Percentiles rank a stretch among this genome's conserved stretches.
Evolutionary conservation across 257 asterid species (phyloP).

Genomic region (Striga asiatica): DNA sequence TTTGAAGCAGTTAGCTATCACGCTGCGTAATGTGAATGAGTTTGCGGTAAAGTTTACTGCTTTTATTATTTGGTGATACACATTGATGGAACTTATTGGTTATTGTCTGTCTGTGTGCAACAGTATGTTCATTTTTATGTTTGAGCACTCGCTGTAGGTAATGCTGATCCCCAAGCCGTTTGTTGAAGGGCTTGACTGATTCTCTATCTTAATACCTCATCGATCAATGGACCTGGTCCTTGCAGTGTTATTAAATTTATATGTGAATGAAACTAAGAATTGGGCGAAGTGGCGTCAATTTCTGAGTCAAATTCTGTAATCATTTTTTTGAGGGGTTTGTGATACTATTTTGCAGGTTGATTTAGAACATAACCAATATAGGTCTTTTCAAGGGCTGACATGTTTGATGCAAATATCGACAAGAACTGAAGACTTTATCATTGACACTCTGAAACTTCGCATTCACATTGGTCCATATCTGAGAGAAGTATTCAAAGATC

Average conservation of each 20-base stretch:
- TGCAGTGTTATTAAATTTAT: not conserved
- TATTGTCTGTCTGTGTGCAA: not conserved
- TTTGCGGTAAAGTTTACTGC: constrained; percentile 61
- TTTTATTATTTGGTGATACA: constrained; percentile 3
- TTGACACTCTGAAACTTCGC: constrained; percentile 88
- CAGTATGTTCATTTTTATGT: too few species aligned
- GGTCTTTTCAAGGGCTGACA: constrained; percentile 96
- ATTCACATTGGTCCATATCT: constrained; percentile 84
- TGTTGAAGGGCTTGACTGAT: not conserved
- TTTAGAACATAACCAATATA: constrained; percentile 92
- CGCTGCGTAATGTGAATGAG: constrained; percentile 59
- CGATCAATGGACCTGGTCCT: not conserved
- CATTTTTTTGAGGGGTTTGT: not conserved
- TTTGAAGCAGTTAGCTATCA: constrained; percentile 68
- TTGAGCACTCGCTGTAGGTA: too few species aligned
- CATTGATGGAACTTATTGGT: constrained; percentile 1
- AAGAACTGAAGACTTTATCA: constrained; percentile 81
- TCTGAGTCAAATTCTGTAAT: not conserved
- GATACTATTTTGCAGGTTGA: constrained; percentile 56
- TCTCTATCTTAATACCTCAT: not conserved
- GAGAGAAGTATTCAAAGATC: constrained; percentile 86
- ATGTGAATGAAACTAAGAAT: not conserved
- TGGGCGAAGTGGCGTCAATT: not conserved
- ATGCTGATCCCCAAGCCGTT: not conserved
- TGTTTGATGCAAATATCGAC: constrained; percentile 99